These are phyloP conservation scores for Buddleja alternifolia DNA, from an alignment of 257 asterid species.

Conservation along the genomic window DNA sequence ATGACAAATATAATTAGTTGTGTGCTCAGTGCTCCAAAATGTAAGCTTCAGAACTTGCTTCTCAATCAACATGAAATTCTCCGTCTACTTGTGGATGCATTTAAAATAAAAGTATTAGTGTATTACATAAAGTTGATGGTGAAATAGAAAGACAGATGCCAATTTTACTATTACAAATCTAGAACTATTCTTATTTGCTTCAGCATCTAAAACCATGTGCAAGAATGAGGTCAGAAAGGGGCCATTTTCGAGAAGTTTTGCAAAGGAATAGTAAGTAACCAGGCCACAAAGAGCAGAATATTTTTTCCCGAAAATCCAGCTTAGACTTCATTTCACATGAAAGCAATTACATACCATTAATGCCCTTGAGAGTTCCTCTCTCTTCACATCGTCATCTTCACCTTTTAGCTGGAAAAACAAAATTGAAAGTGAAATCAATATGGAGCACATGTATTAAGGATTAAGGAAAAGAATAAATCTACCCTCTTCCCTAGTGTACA, in stretches of 20 bases:
- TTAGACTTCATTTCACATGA: slow-evolving; percentile 21
- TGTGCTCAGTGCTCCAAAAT: slow-evolving; percentile 25
- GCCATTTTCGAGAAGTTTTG: slow-evolving; percentile 10
- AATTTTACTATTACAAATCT: neutral
- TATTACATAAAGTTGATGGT: slow-evolving; percentile 9
- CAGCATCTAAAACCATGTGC: slow-evolving; percentile 11
- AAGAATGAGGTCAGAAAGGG: neutral
- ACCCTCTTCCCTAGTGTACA: slow-evolving; percentile 22
- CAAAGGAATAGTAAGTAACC: slow-evolving; percentile 22
- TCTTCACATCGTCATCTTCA: slow-evolving; percentile 65
- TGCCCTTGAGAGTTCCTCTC: slow-evolving; percentile 81
- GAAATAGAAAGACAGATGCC: slow-evolving; percentile 8
- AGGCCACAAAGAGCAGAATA: slow-evolving; percentile 25
- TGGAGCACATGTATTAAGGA: slow-evolving; percentile 15
- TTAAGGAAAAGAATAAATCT: neutral
- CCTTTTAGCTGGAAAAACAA: slow-evolving; percentile 58
- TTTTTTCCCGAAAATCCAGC: slow-evolving; percentile 20
- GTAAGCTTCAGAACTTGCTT: slow-evolving; percentile 19
- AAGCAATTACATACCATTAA: slow-evolving; percentile 69
- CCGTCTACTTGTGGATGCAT: slow-evolving; percentile 15
- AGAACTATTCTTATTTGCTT: neutral
- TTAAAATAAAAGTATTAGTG: neutral
- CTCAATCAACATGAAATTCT: slow-evolving; percentile 15
- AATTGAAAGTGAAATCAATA: slow-evolving; percentile 39
- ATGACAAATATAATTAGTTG: neutral